Evolutionary conservation across 208 protist genomes (phyloP).

Genomic region (Crithidia sp.): DNA sequence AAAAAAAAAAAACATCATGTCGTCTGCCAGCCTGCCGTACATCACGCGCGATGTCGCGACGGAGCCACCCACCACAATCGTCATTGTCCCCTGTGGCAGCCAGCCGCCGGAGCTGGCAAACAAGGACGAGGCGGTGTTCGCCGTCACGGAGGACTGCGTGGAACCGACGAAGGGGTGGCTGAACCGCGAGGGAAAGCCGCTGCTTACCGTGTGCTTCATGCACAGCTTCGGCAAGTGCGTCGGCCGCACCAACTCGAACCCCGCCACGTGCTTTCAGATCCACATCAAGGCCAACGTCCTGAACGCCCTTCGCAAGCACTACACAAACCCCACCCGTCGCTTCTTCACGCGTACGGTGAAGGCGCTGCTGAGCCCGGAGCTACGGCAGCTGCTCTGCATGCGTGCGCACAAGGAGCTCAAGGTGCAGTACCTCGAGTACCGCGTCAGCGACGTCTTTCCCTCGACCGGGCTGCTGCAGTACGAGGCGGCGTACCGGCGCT

Average conservation of each 20-base stretch:
- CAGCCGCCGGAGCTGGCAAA: conserved; percentile 38
- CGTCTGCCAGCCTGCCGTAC: conserved; percentile 37
- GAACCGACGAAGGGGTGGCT: conserved; percentile 61
- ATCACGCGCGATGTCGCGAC: conserved; percentile 54
- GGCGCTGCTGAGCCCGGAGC: conserved; percentile 42
- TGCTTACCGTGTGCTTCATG: conserved; percentile 68
- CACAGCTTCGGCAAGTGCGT: conserved; percentile 67
- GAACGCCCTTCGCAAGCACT: conserved; percentile 49
- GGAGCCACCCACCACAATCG: conserved; percentile 54
- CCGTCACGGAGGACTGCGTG: conserved; percentile 56
- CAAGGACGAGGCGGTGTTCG: conserved; percentile 46
- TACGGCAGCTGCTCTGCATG: conserved; percentile 50
- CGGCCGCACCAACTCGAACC: conserved; percentile 45
- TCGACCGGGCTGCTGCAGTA: conserved; percentile 49
- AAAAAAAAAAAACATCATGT: not conserved
- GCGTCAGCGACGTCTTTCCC: conserved; percentile 46
- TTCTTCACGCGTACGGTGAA: conserved; percentile 63
- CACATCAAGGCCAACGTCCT: conserved; percentile 53
- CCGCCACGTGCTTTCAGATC: conserved; percentile 60
- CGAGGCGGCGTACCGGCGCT: conserved; percentile 52
- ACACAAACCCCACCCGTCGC: conserved; percentile 41
- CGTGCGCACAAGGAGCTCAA: conserved; percentile 51
- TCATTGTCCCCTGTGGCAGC: conserved; percentile 45
- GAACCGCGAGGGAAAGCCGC: conserved; percentile 50
- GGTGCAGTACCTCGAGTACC: conserved; percentile 70